Base-by-base conservation (phyloP, 192 early-diverging fungal species). In the Backusella tuberculispora region DNA sequence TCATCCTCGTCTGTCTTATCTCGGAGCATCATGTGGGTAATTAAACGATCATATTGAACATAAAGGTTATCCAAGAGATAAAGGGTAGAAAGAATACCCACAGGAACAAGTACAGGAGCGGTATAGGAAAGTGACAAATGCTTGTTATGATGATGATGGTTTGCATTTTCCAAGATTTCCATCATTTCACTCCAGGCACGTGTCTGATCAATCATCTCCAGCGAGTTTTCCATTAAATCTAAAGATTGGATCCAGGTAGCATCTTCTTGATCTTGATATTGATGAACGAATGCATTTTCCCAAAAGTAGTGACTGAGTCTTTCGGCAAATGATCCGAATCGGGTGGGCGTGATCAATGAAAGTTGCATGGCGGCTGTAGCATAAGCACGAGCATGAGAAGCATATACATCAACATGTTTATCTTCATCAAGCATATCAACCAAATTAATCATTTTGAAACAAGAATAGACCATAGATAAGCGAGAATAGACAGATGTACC, bases 341-440 rank as follows among this genome's bases (percentile, higher is more conserved):
- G 53, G 8, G 29, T 45, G 9, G 77, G 77, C 1, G 69, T 60
- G 9, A 72, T 24, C 0, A 79, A 41, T 9, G 77, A 72, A 60
- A 79, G 45, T n/a, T 79, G 77, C 26, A 79, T 64, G 44, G 77
- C 77, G 12, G 77, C 77, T 15, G 73, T 79, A 15, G 72, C 72
- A 71, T 79, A 79, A 29, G 64, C 63, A 29, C 77, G 77, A 6
- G 72, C 72, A 15, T 24, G 40, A 6, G 67, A 66, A 9, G 29
- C 38, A 10, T 71, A 26, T 6, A 48, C 17, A n/a, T 63, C 47
- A 65, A 41, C 56, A 40, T 72, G 48, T 0, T 42, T 41, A 13
- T 71, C 69, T 34, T 74, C 56, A 40, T 79, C 77, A 3, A 79
- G 45, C 9, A 67, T 69, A 24, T 79, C 77, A 40, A 74, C 41